Evolutionary conservation across 2,329 filamentous ascomycete species (phyloP), one percentile per base, ranked within the genome.

Genomic region (Aspergillus jensenii): DNA sequence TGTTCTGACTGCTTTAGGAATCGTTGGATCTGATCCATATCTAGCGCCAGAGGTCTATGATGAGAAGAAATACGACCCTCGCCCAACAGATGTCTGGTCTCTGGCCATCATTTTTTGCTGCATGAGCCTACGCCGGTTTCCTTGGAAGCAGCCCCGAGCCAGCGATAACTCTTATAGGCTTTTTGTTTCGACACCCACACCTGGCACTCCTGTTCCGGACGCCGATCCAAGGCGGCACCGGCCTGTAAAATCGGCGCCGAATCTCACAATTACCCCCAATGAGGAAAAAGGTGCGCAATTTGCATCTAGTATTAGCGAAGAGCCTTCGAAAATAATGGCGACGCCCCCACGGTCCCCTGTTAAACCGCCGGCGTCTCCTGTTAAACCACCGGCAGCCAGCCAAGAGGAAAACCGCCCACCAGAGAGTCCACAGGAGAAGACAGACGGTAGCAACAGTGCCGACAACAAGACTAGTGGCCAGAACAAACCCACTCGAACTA

Each of bases 61-160:
- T 64, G 86, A 93, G 61, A 87, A 89, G 64, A 93, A 92, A 71
- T 99, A 99, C 73, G 93, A 99, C 69, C 92, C 95, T 1, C 90
- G 93, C 61, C 91, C 92, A 6, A 91, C 93, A 1, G 95, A 99
- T 76, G 92, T 99, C 59, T 99, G 95, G 95, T 99, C 95, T 11
- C 81, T 99, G 59, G 95, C 93, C 17, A 99, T 99, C 67, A 98
- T 99, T 55, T 99, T 93, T 77, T 98, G 95, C 76, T 99, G 95
- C 80, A 99, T 99, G 95, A 95, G 91, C 5, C 81, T 99, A 43
- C 85, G 95, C 21, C 83, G 95, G 37, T 99, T 99, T 71, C 95
- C 95, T 0, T 99, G 95, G 95, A 99, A 99, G 78, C 87, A 96
- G 37, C 95, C 95, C 4, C 87, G 93, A 41, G 79, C 92, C 72